A percentile compares a stretch with the other conserved stretches of the same genome.
These are phyloP conservation scores for Sporothrix protearum DNA, from an alignment of 2,329 filamentous ascomycete species.

Conservation along the genomic window DNA sequence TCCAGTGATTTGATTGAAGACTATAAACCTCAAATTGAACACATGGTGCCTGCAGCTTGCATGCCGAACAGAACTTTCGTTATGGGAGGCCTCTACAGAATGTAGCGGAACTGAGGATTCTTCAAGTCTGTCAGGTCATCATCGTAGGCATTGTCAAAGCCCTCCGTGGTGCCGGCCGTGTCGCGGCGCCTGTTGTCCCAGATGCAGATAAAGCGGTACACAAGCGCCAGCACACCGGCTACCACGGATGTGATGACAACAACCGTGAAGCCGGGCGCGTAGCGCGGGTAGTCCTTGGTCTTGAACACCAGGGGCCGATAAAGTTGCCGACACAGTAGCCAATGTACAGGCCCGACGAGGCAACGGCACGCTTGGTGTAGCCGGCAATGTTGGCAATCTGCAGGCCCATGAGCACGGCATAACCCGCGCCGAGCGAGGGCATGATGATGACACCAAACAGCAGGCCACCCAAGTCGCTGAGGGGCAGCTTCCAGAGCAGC, in stretches of 20 bases:
- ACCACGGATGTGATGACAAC: slow-evolving; percentile 37
- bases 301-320: slow-evolving; percentile 39
- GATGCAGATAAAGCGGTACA: slow-evolving; percentile 45
- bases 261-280: slow-evolving; percentile 40
- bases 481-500: slow-evolving; percentile 44
- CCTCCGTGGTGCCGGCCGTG: slow-evolving; percentile 42
- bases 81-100: no score
- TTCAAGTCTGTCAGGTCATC: slow-evolving; percentile 48
- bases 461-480: slow-evolving; percentile 40
- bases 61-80: neutral
- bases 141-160: slow-evolving; percentile 51
- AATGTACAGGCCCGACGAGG: slow-evolving; percentile 48
- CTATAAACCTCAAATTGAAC: neutral
- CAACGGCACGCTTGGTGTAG: slow-evolving; percentile 49
- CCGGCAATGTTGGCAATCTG: slow-evolving; percentile 50
- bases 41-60: neutral
- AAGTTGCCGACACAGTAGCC: slow-evolving; percentile 47
- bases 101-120: slow-evolving; percentile 33
- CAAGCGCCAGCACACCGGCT: slow-evolving; percentile 35
- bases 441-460: slow-evolving; percentile 50
- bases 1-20: neutral
- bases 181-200: slow-evolving; percentile 45
- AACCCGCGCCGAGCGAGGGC: slow-evolving; percentile 43
- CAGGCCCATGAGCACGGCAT: slow-evolving; percentile 46
- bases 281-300: slow-evolving; percentile 38